Base-by-base conservation (phyloP, 345 rosid genomes). In the Conringia planisiliqua region DNA sequence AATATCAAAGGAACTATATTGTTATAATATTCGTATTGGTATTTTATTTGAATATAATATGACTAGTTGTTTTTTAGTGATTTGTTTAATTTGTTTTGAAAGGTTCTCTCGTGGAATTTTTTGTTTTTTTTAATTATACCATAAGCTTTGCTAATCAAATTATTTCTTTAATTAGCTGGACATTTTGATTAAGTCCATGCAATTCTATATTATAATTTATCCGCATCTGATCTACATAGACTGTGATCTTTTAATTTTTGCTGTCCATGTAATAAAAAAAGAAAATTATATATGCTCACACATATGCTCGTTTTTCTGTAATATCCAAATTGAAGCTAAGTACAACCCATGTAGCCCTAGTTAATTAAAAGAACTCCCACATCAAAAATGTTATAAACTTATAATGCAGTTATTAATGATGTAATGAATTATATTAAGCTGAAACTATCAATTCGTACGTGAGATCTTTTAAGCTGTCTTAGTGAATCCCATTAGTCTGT, bases 121-220 rank as follows among this genome's bases (percentile, higher is more conserved):
- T 22, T 64, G 47, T 46, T 56, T 22, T 64, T 56, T 46, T 56
- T 46, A 33, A 47, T 56, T 54, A 13, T 29, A 20, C 39, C 16
- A 71, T 48, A 17, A 57, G 76, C 46, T 70, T 77, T 71, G 38
- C 38, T 77, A 12, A 56, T 62, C 71, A 29, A 58, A 77, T 65
- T 4, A 58, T 77, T 78, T 71, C 10, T 71, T 71, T 70, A 72
- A 72, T 72, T 78, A 78, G 81, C 77, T 78, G 77, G 69, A 78
- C 62, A 36, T 78, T 71, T 78, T 77, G 81, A 78, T 71, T 24
- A 71, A 71, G 81, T 78, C 81, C 81, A 78, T 78, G 64, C 79
- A 46, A 5, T 5, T 32, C 35, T 58, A 39, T 71, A 65, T 27
- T 64, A 12, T 71, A 65, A 32, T 50, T 30, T 65, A 32, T 71